Percentiles rank a stretch among this genome's conserved stretches.
These are phyloP conservation scores for Diaporthe ilicicola DNA, from an alignment of 2,329 filamentous ascomycete species.

Conservation along the genomic window DNA sequence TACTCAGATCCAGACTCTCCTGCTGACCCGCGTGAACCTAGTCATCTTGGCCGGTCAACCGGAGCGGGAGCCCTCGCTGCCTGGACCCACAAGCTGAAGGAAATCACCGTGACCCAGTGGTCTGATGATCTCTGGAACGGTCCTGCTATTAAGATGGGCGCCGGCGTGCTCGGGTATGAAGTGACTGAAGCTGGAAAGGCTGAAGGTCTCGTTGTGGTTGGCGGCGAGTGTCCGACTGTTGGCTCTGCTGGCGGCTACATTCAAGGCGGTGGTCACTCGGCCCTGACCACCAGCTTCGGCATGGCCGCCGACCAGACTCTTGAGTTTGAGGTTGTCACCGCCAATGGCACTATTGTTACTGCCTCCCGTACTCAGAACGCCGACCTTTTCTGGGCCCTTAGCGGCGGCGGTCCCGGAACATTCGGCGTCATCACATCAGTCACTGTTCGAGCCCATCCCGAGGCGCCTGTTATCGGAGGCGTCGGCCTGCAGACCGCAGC, in stretches of 20 bases:
- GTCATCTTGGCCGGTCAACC: constrained; percentile 30
- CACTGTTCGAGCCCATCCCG: constrained; percentile 37
- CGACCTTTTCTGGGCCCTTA: constrained; percentile 60
- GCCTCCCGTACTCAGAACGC: constrained; percentile 50
- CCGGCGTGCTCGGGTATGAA: constrained; percentile 62
- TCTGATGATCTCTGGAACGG: constrained; percentile 47
- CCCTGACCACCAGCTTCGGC: constrained; percentile 57
- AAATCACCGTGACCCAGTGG: constrained; percentile 36
- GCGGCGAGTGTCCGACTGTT: constrained; percentile 48
- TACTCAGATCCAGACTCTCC: neutral
- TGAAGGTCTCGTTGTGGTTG: constrained; percentile 47
- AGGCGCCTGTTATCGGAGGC: constrained; percentile 34
- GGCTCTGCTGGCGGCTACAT: constrained; percentile 58
- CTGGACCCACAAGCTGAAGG: constrained; percentile 55
- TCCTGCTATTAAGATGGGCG: constrained; percentile 62
- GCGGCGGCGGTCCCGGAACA: constrained; percentile 51
- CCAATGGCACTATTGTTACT: constrained; percentile 51
- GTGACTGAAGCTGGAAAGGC: constrained; percentile 57
- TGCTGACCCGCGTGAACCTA: neutral
- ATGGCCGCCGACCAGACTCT: constrained; percentile 59
- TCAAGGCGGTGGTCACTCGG: constrained; percentile 62
- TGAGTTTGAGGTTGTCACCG: constrained; percentile 56
- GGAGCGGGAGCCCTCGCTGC: constrained; percentile 51
- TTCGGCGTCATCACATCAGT: constrained; percentile 45
- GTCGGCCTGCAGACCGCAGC: constrained; percentile 35